Evolutionary conservation across 371 early-diverging fungal genomes (phyloP).

Genomic region (Rhizopus microsporus): DNA sequence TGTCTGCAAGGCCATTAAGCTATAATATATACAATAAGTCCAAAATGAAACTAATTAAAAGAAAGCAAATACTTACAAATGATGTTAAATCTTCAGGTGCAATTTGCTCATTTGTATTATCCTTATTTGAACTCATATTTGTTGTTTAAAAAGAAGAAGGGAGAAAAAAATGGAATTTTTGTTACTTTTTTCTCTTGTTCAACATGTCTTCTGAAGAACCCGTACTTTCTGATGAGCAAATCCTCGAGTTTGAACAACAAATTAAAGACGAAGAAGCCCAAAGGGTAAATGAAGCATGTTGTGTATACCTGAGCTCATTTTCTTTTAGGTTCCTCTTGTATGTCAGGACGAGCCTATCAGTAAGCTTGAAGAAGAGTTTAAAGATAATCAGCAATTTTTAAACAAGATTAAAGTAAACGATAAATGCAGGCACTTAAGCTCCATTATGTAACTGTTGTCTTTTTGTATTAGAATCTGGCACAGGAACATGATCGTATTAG

Average conservation of each 20-base stretch:
- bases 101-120: conserved; percentile 4
- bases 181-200: conserved; percentile 1
- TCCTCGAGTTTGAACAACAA: conserved; percentile 60
- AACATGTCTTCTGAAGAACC: conserved; percentile 28
- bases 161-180: conserved; percentile 1
- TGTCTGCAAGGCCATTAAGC: conserved; percentile 20
- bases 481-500: conserved; percentile 55
- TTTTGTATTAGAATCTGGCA: conserved; percentile 49
- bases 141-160: conserved; percentile 1
- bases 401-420: conserved; percentile 56
- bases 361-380: conserved; percentile 58
- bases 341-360: conserved; percentile 50
- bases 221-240: conserved; percentile 62
- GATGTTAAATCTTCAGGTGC: conserved; percentile 13
- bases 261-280: conserved; percentile 66
- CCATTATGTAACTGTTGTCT: not conserved
- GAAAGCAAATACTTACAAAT: conserved; percentile 18
- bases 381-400: conserved; percentile 54
- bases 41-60: not conserved
- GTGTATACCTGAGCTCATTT: not conserved
- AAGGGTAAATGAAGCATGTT: conserved; percentile 34
- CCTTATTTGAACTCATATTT: not conserved
- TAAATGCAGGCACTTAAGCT: not conserved
- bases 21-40: not conserved
- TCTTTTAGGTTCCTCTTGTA: conserved; percentile 55